Percentiles rank a stretch among this genome's conserved stretches.
phyloP scores from a whole-genome alignment of 2,329 filamentous ascomycete genomes.

The Pseudodiploospora longispora region DNA sequence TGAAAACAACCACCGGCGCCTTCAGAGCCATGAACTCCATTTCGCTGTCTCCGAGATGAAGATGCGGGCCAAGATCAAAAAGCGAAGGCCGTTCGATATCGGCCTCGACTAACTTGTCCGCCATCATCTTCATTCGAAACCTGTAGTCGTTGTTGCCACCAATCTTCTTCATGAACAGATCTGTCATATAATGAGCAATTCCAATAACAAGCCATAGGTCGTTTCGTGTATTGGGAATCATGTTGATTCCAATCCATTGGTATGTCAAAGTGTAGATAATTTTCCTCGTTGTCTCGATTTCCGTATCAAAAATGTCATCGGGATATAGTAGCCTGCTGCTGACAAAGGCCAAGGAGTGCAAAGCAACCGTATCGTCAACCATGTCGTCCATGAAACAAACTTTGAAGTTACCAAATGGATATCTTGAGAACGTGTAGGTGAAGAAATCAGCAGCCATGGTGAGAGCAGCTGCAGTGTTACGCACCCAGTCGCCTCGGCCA shows the following conservation, averaged over 20 bases:
- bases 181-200: constrained; percentile 89
- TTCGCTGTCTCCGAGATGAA: constrained; percentile 78
- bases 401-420: constrained; percentile 88
- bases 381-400: constrained; percentile 92
- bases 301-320: constrained; percentile 74
- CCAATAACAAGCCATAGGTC: constrained; percentile 89
- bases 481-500: constrained; percentile 69
- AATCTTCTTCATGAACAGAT: constrained; percentile 81
- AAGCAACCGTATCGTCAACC: constrained; percentile 62
- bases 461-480: constrained; percentile 78
- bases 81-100: constrained; percentile 79
- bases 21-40: constrained; percentile 87
- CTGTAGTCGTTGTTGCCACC: constrained; percentile 94
- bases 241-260: constrained; percentile 91
- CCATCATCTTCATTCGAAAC: constrained; percentile 77
- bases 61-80: constrained; percentile 65
- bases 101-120: constrained; percentile 72
- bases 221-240: constrained; percentile 70
- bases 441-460: constrained; percentile 87
- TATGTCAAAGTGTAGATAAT: constrained; percentile 78
- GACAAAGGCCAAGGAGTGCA: constrained; percentile 79
- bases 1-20: constrained; percentile 83
- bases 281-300: constrained; percentile 71
- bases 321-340: constrained; percentile 81
- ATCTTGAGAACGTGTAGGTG: constrained; percentile 78